phyloP scores from a whole-genome alignment of 1,139 yeast species.

The Magnusiomyces clavatus region DNA sequence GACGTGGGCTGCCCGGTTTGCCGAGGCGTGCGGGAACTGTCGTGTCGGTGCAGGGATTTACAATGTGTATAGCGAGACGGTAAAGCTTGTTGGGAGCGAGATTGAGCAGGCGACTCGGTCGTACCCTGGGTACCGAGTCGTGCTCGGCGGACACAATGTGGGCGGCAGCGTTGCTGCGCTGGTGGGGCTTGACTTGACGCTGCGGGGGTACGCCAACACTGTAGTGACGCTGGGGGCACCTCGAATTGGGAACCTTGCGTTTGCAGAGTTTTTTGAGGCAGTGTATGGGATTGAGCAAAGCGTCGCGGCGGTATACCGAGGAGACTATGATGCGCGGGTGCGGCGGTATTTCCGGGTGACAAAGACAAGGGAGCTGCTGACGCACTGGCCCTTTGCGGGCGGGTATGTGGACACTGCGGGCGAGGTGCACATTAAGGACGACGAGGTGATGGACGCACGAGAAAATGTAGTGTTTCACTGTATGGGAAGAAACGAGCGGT shows the following conservation, averaged over 20 bases:
- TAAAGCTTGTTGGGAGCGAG: conserved; percentile 32
- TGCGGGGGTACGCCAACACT: conserved; percentile 45
- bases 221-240: conserved; percentile 58
- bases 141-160: conserved; percentile 61
- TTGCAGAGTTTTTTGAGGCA: conserved; percentile 45
- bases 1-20: conserved; percentile 18
- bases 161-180: conserved; percentile 64
- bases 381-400: conserved; percentile 13
- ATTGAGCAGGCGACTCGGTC: conserved; percentile 24
- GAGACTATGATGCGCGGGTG: neutral
- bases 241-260: conserved; percentile 47
- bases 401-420: conserved; percentile 15
- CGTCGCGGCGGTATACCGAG: neutral
- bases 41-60: conserved; percentile 52
- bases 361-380: conserved; percentile 13
- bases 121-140: conserved; percentile 43
- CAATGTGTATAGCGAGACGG: conserved; percentile 30
- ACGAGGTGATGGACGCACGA: conserved; percentile 6
- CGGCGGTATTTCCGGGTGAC: conserved; percentile 15
- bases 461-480: conserved; percentile 11
- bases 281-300: conserved; percentile 29
- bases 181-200: conserved; percentile 50
- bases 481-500: conserved; percentile 10
- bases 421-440: conserved; percentile 14
- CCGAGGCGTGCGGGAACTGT: conserved; percentile 40